These are phyloP conservation scores for Talaromyces sp. DNA, from an alignment of 2,329 filamentous ascomycete species.

Conservation along the genomic window DNA sequence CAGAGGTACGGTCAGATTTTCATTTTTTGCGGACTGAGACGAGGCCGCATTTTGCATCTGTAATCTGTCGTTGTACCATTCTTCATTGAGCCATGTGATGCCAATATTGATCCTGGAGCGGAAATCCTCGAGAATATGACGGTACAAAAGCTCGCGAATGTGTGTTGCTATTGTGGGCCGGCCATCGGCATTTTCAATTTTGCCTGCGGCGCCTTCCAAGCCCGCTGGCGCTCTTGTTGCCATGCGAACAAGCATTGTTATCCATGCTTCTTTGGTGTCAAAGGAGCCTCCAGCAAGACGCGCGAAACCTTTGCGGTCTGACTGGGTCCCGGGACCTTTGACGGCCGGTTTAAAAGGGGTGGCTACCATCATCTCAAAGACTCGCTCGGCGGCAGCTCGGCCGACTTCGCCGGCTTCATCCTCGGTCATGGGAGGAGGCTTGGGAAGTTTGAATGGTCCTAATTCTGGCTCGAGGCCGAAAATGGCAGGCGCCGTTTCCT, in stretches of 20 bases:
- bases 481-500: constrained; percentile 52
- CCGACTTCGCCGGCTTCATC: constrained; percentile 69
- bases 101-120: constrained; percentile 82
- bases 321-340: constrained; percentile 45
- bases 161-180: constrained; percentile 48
- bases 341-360: constrained; percentile 51
- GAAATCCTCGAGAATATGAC: constrained; percentile 88
- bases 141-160: constrained; percentile 75
- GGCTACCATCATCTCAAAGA: constrained; percentile 71
- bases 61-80: constrained; percentile 90
- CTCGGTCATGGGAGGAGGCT: constrained; percentile 66
- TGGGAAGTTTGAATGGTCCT: constrained; percentile 71
- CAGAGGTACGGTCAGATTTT: constrained; percentile 39
- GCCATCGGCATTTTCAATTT: constrained; percentile 18
- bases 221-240: constrained; percentile 73
- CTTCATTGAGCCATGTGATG: constrained; percentile 90
- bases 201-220: constrained; percentile 49
- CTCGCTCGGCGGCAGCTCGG: constrained; percentile 66
- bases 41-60: constrained; percentile 41
- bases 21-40: constrained; percentile 35
- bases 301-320: constrained; percentile 59
- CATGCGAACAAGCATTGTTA: constrained; percentile 77
- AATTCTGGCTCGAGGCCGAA: constrained; percentile 58
- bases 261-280: constrained; percentile 78
- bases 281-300: constrained; percentile 78